These are phyloP conservation scores for Raffaelea ambrosiae DNA, from an alignment of 2,329 filamentous ascomycete species.

Conservation along the genomic window DNA sequence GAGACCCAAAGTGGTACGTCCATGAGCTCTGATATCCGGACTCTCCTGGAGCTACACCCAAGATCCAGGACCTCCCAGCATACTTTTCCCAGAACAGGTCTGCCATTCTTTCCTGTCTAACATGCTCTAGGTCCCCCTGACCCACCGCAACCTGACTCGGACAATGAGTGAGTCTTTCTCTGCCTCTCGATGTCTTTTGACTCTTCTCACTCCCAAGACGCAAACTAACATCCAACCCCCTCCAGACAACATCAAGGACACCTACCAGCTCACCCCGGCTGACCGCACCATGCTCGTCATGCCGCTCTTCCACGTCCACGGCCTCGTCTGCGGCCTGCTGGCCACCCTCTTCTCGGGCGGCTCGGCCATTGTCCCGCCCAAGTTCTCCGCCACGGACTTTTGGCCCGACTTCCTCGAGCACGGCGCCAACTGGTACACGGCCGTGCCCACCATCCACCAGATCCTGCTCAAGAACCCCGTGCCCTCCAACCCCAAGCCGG, in stretches of 20 bases:
- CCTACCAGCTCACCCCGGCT: slow-evolving; percentile 60
- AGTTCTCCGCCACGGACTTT: slow-evolving; percentile 76
- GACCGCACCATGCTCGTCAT: slow-evolving; percentile 83
- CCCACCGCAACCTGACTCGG: slow-evolving; percentile 69
- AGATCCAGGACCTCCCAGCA: too few relatives aligned
- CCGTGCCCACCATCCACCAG: slow-evolving; percentile 88
- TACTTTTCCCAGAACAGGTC: too few relatives aligned
- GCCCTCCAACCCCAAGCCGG: slow-evolving; percentile 53
- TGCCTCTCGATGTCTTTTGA: not conserved
- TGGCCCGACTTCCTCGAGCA: slow-evolving; percentile 69
- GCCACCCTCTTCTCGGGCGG: slow-evolving; percentile 68
- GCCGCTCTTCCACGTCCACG: slow-evolving; percentile 86
- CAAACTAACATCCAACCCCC: slow-evolving; percentile 7
- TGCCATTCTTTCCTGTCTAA: too few relatives aligned
- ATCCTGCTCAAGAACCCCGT: slow-evolving; percentile 69
- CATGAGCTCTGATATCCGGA: not conserved
- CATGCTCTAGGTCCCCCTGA: slow-evolving; percentile 56
- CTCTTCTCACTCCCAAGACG: not conserved
- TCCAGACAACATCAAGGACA: slow-evolving; percentile 65
- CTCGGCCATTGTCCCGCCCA: slow-evolving; percentile 68
- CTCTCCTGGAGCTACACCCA: not conserved
- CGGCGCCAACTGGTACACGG: slow-evolving; percentile 84
- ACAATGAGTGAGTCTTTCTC: slow-evolving; percentile 56
- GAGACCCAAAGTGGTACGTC: slow-evolving; percentile 69
- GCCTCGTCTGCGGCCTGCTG: slow-evolving; percentile 74